A percentile compares a stretch with the other conserved stretches of the same genome.
Evolutionary conservation across 225 moss, liverwort and hornwort species (phyloP).

Genomic region (Polytrichum formosum): DNA sequence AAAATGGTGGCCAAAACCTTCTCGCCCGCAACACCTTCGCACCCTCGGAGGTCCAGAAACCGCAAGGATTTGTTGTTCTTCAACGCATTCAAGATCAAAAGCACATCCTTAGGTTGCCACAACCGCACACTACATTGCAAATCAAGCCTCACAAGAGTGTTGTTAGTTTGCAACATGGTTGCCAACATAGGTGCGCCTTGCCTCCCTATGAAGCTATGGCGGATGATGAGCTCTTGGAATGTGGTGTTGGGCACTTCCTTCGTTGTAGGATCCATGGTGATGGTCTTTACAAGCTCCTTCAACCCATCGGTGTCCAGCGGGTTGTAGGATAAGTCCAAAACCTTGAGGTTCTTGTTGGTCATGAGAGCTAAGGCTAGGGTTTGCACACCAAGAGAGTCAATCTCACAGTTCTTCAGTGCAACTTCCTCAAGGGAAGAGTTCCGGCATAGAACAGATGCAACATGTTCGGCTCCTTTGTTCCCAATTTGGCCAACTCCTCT

Average conservation of each 20-base stretch:
- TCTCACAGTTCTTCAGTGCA: constrained; percentile 56
- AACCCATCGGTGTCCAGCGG: constrained; percentile 43
- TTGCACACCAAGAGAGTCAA: constrained; percentile 48
- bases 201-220: constrained; percentile 48
- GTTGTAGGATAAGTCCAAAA: constrained; percentile 53
- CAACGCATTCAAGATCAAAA: constrained; percentile 36
- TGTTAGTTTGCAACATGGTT: constrained; percentile 50
- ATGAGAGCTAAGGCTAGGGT: constrained; percentile 44
- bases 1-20: constrained; percentile 51
- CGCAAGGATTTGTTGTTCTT: constrained; percentile 46
- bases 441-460: constrained; percentile 38
- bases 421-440: constrained; percentile 39
- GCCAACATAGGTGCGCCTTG: constrained; percentile 42
- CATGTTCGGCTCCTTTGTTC: constrained; percentile 54
- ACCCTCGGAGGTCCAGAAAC: constrained; percentile 47
- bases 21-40: constrained; percentile 52
- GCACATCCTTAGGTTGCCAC: constrained; percentile 50
- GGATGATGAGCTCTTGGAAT: constrained; percentile 48
- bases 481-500: constrained; percentile 53
- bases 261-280: constrained; percentile 46
- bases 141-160: constrained; percentile 45
- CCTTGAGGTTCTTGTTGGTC: constrained; percentile 37
- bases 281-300: constrained; percentile 55
- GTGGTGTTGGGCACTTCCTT: constrained; percentile 40
- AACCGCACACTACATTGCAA: constrained; percentile 46